These are phyloP conservation scores for Phytopythium chamaehyphon DNA, from an alignment of 352 stramenopile genomes.

Conservation along the genomic window DNA sequence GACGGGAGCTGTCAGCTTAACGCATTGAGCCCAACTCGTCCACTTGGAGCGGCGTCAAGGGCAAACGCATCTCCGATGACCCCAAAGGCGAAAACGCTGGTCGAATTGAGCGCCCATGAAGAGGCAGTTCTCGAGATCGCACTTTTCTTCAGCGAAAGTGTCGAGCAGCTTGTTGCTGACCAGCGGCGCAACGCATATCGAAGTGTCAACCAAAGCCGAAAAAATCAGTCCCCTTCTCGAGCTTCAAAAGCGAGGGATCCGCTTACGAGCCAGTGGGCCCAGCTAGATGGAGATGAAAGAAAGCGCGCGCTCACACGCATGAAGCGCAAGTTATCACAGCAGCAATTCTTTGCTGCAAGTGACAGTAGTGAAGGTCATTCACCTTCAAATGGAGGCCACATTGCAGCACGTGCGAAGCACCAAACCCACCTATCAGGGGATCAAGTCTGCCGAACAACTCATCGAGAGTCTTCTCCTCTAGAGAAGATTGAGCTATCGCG, in stretches of 20 bases:
- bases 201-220: too few species aligned
- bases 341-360: conserved; percentile 13
- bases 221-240: too few species aligned
- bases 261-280: conserved; percentile 11
- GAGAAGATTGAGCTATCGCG: conserved; percentile 11
- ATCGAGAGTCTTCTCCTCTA: too few species aligned
- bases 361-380: not conserved
- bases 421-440: not conserved
- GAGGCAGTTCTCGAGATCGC: conserved; percentile 29
- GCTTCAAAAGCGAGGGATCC: too few species aligned
- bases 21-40: too few species aligned
- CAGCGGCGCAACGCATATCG: not conserved
- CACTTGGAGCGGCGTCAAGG: conserved; percentile 5
- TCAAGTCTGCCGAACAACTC: not conserved
- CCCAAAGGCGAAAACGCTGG: conserved; percentile 18
- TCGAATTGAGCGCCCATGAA: conserved; percentile 43
- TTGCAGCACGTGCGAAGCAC: not conserved
- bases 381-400: not conserved
- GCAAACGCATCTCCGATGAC: not conserved
- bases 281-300: conserved; percentile 10
- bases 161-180: not conserved
- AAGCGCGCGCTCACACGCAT: conserved; percentile 5
- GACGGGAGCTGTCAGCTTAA: not conserved
- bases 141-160: conserved; percentile 27
- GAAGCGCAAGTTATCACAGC: conserved; percentile 13